Base-by-base conservation (phyloP, 1,284 basidiomycete genomes). In the Austropuccinia psidii region DNA sequence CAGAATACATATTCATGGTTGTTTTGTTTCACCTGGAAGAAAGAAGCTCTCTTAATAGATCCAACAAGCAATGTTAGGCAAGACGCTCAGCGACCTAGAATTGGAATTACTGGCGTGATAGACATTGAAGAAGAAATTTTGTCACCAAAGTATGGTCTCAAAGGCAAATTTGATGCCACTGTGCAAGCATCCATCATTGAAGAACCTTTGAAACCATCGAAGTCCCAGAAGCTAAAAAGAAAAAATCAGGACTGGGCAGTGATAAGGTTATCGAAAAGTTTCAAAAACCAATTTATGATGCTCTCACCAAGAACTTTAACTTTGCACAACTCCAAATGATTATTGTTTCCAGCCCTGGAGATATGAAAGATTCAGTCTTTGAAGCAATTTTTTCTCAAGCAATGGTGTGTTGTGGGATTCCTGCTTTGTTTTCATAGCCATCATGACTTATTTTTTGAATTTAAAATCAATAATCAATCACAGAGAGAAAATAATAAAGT, bases 111-210 rank as follows among this genome's bases (percentile, higher is more conserved):
- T 9, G 47, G 57, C 29, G 49, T 73, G 15, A 85, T 90, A 75
- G 93, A 93, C 74, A 86, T 96, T 49, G 96, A 98, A 83, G 95
- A 98, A 80, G 94, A 98, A 77, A 95, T 98, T 75, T 96, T 92
- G 90, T 94, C 91, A 0, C 94, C 96, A 0, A 89, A 88, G 13
- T 96, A 90, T 79, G 96, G 95, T 0, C 84, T 99, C 47, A 97
- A 95, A 80, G 96, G 95, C 27, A 98, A 97, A 81, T 84, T 98
- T 21, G 95, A 99, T 78, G 94, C 90, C 0, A 92, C 89, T 4
- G 87, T 97, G 0, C 86, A 92, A 77, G 86, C 86, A 0, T 98
- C 96, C 0, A 85, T 96, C 31, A 88, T 98, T 47, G 83, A 92
- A 8, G 93, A 98, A 80, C 87, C 96, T 8, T 35, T 77, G 70